Evolutionary conservation across 768 basidiomycete genomes (phyloP).

Genomic region (Naganishia friedmannii): DNA sequence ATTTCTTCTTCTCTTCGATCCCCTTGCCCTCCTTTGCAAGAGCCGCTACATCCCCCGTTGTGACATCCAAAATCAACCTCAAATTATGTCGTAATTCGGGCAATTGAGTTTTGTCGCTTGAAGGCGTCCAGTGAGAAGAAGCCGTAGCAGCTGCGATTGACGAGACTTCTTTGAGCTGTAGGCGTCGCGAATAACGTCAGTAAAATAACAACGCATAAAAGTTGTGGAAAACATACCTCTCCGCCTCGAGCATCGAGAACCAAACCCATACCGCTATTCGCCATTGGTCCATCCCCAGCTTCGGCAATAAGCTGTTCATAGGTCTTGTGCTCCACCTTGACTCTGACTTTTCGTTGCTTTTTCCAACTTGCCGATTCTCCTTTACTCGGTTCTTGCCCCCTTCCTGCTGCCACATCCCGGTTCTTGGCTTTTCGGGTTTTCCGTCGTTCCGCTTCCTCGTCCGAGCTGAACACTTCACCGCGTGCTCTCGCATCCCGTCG

Average conservation of each 20-base stretch:
- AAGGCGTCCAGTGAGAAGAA: constrained; percentile 66
- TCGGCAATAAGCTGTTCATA: constrained; percentile 94
- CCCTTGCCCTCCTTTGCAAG: constrained; percentile 85
- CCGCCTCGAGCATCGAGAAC: constrained; percentile 95
- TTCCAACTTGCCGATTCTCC: constrained; percentile 72
- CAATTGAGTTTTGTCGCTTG: constrained; percentile 79
- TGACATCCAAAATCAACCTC: constrained; percentile 74
- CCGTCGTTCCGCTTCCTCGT: constrained; percentile 41
- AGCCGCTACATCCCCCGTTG: constrained; percentile 79
- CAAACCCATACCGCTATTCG: constrained; percentile 64
- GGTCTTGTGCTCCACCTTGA: constrained; percentile 86
- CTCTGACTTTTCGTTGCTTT: constrained; percentile 69
- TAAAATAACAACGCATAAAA: not conserved
- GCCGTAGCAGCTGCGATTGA: constrained; percentile 61
- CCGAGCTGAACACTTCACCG: constrained; percentile 45
- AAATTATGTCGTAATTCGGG: constrained; percentile 98
- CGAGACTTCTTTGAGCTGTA: constrained; percentile 72
- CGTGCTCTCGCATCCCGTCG: constrained; percentile 48
- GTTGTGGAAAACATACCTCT: constrained; percentile 58
- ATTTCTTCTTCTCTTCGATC: constrained; percentile 74
- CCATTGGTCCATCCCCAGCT: constrained; percentile 61
- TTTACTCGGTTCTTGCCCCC: constrained; percentile 37
- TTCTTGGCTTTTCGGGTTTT: constrained; percentile 33
- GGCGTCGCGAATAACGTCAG: constrained; percentile 45
- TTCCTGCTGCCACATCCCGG: constrained; percentile 5